Conservation (phyloP, 2,329 filamentous ascomycete genomes). For the Pseudocercospora vitis region DNA sequence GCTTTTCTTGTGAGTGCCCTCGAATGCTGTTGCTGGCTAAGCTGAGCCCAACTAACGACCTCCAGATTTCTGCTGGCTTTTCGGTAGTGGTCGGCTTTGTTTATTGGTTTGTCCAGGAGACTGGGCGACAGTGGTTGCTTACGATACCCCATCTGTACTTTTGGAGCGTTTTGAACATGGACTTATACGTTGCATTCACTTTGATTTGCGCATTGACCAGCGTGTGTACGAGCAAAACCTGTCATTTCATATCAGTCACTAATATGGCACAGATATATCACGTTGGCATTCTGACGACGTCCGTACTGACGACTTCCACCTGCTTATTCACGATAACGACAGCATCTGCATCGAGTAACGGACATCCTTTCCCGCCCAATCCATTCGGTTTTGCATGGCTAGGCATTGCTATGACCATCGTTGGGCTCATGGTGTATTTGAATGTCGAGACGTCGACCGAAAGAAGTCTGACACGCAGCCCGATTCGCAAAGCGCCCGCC, state of each 20-base stretch:
- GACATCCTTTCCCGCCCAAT: slow-evolving; percentile 34
- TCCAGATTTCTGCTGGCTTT: slow-evolving; percentile 38
- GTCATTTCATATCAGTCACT: neutral
- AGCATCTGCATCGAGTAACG: slow-evolving; percentile 37
- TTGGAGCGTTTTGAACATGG: slow-evolving; percentile 37
- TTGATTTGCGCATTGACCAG: slow-evolving; percentile 31
- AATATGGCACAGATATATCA: slow-evolving; percentile 41
- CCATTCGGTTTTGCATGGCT: slow-evolving; percentile 27
- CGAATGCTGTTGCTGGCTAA: neutral
- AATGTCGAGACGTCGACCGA: slow-evolving; percentile 25
- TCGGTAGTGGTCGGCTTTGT: slow-evolving; percentile 40
- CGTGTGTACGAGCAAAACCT: slow-evolving; percentile 26
- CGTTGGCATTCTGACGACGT: slow-evolving; percentile 43
- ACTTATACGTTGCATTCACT: slow-evolving; percentile 32
- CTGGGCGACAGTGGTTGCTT: slow-evolving; percentile 43
- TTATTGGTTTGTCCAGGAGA: slow-evolving; percentile 40
- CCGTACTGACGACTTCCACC: slow-evolving; percentile 42
- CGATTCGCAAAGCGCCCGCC: slow-evolving; percentile 23
- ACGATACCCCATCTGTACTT: slow-evolving; percentile 41
- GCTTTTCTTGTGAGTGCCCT: slow-evolving; percentile 31
- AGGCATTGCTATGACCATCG: slow-evolving; percentile 28
- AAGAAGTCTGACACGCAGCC: neutral
- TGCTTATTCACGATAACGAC: slow-evolving; percentile 38
- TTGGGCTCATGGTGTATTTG: slow-evolving; percentile 37
- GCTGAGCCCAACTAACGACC: neutral